Percentiles rank a stretch among this genome's conserved stretches.
phyloP scores from a whole-genome alignment of 169 alveolate genomes.

The Plasmodium inui region DNA sequence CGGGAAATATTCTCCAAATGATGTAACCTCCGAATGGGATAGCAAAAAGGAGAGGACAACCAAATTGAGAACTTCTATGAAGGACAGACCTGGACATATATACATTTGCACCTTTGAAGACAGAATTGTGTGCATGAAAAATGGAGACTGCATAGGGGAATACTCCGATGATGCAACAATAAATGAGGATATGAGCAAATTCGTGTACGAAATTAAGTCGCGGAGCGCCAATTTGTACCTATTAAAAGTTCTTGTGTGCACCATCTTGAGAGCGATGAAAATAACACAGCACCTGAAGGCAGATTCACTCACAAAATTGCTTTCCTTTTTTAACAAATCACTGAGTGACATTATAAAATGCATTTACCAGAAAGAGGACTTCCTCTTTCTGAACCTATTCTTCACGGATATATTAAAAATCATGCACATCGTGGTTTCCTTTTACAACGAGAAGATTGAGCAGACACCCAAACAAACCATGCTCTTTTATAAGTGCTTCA shows the following conservation, averaged over 20 bases:
- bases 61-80: not conserved
- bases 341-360: conserved; percentile 20
- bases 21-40: not conserved
- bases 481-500: conserved; percentile 57
- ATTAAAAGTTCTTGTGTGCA: conserved; percentile 34
- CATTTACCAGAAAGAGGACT: conserved; percentile 25
- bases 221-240: conserved; percentile 15
- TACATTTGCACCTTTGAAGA: conserved; percentile 28
- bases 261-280: conserved; percentile 34
- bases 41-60: not conserved
- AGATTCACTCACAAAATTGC: not conserved
- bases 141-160: not conserved
- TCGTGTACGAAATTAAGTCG: not conserved
- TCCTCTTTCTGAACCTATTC: conserved; percentile 30
- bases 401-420: conserved; percentile 49
- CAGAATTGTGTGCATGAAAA: conserved; percentile 14
- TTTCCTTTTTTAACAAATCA: conserved; percentile 10
- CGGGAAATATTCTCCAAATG: not conserved
- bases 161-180: not conserved
- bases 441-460: conserved; percentile 57
- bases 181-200: not conserved
- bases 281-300: conserved; percentile 27
- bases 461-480: conserved; percentile 46
- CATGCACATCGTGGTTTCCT: not conserved
- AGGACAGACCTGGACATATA: not conserved